phyloP scores from a whole-genome alignment of 129 eudicot species.

The Saussurea involucrata region DNA sequence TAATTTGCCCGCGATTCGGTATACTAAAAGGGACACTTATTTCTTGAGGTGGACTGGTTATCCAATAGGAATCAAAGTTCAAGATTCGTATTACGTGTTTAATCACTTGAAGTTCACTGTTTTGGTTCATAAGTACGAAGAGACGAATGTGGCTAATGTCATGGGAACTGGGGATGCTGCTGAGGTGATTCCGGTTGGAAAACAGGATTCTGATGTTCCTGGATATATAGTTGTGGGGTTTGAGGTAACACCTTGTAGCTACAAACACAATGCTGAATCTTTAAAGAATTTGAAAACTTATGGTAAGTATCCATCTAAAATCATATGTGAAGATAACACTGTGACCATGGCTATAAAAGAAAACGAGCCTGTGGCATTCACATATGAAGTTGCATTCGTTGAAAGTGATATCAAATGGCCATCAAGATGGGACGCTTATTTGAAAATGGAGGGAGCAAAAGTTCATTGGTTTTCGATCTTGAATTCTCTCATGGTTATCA shows the following conservation, averaged over 20 bases:
- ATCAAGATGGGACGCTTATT: conserved; percentile 74
- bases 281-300: conserved; percentile 62
- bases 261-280: conserved; percentile 38
- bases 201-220: conserved; percentile 44
- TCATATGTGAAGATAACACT: conserved; percentile 51
- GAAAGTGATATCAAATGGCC: conserved; percentile 81
- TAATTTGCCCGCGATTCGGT: conserved; percentile 68
- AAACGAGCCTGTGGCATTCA: conserved; percentile 56
- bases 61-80: conserved; percentile 43
- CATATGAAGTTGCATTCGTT: conserved; percentile 59
- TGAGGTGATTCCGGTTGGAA: conserved; percentile 54
- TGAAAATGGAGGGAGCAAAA: conserved; percentile 78
- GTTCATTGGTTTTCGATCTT: conserved; percentile 77
- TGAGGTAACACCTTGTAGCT: conserved; percentile 68
- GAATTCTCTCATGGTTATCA: conserved; percentile 58
- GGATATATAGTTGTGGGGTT: conserved; percentile 79
- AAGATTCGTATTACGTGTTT: conserved; percentile 45
- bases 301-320: conserved; percentile 41
- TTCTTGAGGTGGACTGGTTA: conserved; percentile 67
- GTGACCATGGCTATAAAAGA: conserved; percentile 61
- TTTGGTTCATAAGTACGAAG: conserved; percentile 37
- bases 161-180: conserved; percentile 83
- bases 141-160: conserved; percentile 59
- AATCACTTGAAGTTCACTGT: conserved; percentile 32
- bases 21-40: conserved; percentile 45